Percentiles rank a stretch among this genome's conserved stretches.
These are phyloP conservation scores for Aurantiochytrium sp. DNA, from an alignment of 108 stramenopile species.

Conservation along the genomic window DNA sequence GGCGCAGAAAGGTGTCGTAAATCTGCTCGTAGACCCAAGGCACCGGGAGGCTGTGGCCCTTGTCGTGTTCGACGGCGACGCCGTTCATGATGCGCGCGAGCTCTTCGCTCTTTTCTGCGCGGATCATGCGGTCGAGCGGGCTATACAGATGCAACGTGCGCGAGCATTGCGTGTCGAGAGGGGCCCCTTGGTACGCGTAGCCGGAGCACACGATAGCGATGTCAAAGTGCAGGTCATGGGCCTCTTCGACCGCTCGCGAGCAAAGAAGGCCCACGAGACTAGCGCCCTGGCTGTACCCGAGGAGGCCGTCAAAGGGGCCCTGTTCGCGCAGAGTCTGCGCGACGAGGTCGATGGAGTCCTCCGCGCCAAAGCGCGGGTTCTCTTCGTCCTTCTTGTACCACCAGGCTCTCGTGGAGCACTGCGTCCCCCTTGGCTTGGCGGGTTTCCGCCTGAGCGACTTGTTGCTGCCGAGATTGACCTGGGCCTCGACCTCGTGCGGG, in stretches of 20 bases:
- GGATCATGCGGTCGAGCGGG: neutral
- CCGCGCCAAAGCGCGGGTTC: neutral
- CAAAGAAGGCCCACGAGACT: neutral
- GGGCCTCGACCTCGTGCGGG: constrained; percentile 8
- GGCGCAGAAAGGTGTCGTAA: neutral
- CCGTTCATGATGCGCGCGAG: neutral
- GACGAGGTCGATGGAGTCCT: neutral
- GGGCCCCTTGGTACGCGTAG: neutral
- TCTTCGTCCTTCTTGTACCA: neutral
- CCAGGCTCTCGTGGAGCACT: constrained; percentile 5
- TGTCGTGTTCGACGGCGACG: neutral
- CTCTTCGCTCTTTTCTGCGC: neutral
- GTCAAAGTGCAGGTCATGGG: neutral
- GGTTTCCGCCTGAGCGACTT: neutral
- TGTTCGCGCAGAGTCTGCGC: neutral
- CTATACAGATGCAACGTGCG: neutral
- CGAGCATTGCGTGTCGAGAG: too few relatives aligned
- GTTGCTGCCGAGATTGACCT: neutral
- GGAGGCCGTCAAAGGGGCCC: constrained; percentile 29
- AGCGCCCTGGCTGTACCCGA: constrained; percentile 35
- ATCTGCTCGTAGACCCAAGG: constrained; percentile 1
- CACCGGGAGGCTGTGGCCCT: neutral
- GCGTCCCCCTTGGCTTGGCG: neutral
- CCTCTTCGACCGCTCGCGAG: neutral
- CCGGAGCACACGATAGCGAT: neutral